A percentile compares a stretch with the other conserved stretches of the same genome.
phyloP scores from a whole-genome alignment of 768 basidiomycete species.

The Tricholoma saponaceum region DNA sequence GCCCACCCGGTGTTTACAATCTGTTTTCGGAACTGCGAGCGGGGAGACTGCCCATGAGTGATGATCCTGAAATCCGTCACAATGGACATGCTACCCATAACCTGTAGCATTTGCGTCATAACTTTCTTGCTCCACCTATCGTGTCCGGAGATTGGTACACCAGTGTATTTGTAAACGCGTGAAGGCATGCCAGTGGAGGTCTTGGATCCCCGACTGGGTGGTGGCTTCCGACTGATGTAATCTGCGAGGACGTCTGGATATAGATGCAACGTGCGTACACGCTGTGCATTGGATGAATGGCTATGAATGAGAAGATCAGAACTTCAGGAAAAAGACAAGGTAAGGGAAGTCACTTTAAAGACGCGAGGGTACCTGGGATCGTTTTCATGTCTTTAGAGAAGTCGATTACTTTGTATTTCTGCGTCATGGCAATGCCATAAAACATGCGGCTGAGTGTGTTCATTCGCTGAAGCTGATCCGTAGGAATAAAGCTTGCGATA shows the following conservation, averaged over 20 bases:
- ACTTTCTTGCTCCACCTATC: neutral
- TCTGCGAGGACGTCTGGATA: neutral
- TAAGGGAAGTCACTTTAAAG: neutral
- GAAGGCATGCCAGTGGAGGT: neutral
- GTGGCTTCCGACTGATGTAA: neutral
- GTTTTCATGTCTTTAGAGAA: neutral
- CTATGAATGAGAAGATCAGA: neutral
- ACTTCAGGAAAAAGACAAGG: neutral
- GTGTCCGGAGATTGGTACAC: neutral
- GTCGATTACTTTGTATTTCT: slow-evolving; percentile 15
- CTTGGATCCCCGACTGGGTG: neutral
- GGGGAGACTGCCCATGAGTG: neutral
- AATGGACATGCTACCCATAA: neutral
- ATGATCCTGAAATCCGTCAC: neutral
- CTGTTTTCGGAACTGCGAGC: neutral
- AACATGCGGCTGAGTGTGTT: slow-evolving; percentile 11
- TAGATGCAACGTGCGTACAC: neutral
- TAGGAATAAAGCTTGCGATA: slow-evolving; percentile 11
- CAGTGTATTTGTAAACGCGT: neutral
- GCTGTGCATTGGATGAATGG: neutral
- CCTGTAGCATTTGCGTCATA: neutral
- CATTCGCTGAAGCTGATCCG: slow-evolving; percentile 6
- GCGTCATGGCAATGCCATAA: slow-evolving; percentile 16
- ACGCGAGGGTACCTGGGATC: neutral
- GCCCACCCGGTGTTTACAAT: slow-evolving; percentile 17